Conservation (phyloP, 805 yeast species). For the Starmerella bombi region DNA sequence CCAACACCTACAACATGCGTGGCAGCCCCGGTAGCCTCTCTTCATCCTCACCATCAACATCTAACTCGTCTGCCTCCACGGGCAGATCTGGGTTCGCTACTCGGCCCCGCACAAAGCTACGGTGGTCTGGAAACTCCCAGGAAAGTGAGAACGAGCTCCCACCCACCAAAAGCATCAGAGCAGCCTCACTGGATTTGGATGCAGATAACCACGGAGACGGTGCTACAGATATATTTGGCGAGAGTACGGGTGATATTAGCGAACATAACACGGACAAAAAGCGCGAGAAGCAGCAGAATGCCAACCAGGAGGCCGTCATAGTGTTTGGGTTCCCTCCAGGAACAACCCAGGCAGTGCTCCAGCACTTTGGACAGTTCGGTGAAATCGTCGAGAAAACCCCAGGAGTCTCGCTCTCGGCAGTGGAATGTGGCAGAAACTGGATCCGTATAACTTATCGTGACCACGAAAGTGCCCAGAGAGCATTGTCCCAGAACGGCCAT, state of each 20-base stretch:
- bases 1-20: conserved; percentile 7
- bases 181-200: conserved; percentile 1
- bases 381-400: conserved; percentile 58
- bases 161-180: conserved; percentile 16
- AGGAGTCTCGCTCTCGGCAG: conserved; percentile 36
- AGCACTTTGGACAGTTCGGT: conserved; percentile 70
- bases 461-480: conserved; percentile 63
- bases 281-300: neutral
- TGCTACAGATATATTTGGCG: too few relatives aligned
- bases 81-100: conserved; percentile 12
- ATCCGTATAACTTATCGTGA: conserved; percentile 75
- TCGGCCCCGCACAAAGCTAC: conserved; percentile 9
- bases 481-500: conserved; percentile 70
- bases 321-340: conserved; percentile 84
- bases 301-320: conserved; percentile 40
- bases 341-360: conserved; percentile 50
- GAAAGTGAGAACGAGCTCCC: conserved; percentile 15
- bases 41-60: neutral
- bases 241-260: too few relatives aligned
- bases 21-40: neutral
- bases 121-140: conserved; percentile 2
- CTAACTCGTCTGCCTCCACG: neutral
- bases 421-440: conserved; percentile 81
- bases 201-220: too few relatives aligned
- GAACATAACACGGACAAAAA: too few relatives aligned